A percentile compares a stretch with the other conserved stretches of the same genome.
phyloP scores from a whole-genome alignment of 164 flowering plant species.

The Tinospora cordifolia region DNA sequence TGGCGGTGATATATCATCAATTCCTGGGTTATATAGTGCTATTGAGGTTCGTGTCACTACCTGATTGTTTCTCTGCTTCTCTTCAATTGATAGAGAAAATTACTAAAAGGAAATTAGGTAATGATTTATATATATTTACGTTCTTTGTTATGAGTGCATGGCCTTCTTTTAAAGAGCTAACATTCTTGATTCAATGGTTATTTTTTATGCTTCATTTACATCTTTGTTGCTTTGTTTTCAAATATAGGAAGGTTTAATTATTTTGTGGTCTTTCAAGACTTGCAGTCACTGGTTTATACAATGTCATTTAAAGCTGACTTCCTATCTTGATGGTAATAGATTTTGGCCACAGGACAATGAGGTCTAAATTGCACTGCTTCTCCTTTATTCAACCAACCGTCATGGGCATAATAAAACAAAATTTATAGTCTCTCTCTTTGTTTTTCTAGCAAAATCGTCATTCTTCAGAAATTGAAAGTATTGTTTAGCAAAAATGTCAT shows the following conservation, averaged over 20 bases:
- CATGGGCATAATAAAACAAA: too few relatives aligned
- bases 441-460: too few relatives aligned
- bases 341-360: too few relatives aligned
- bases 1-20: constrained; percentile 83
- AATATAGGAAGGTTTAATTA: neutral
- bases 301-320: too few relatives aligned
- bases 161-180: neutral
- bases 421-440: too few relatives aligned
- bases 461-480: too few relatives aligned
- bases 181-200: neutral
- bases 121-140: too few relatives aligned
- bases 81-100: neutral
- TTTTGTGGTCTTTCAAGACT: neutral
- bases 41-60: constrained; percentile 56
- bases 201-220: neutral
- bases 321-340: too few relatives aligned
- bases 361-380: too few relatives aligned
- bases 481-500: too few relatives aligned
- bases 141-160: neutral
- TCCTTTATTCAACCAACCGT: too few relatives aligned
- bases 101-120: neutral
- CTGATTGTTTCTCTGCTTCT: neutral
- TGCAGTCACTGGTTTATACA: neutral
- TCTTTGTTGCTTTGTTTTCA: neutral
- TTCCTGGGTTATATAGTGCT: constrained; percentile 82